phyloP scores from a whole-genome alignment of 257 asterid species.

The Solanum raphanifolium region DNA sequence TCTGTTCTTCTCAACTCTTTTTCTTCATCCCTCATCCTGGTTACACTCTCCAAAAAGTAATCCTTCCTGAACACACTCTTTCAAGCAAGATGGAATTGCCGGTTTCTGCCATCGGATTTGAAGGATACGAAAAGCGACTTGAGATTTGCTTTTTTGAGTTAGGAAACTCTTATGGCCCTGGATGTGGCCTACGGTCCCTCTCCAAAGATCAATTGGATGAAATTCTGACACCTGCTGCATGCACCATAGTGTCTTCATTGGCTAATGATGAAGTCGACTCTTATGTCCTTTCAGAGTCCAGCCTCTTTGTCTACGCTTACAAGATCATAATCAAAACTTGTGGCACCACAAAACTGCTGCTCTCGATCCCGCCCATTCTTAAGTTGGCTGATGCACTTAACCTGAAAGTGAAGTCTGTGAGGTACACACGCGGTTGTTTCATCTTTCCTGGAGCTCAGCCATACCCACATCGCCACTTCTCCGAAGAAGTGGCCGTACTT shows the following conservation, averaged over 20 bases:
- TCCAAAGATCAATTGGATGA: constrained; percentile 55
- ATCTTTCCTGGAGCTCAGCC: constrained; percentile 74
- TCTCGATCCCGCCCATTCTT: constrained; percentile 62
- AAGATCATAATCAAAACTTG: constrained; percentile 74
- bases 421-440: constrained; percentile 75
- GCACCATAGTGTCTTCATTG: constrained; percentile 72
- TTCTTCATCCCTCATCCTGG: constrained; percentile 25
- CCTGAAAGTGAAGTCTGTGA: constrained; percentile 43
- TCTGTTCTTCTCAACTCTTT: not conserved
- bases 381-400: constrained; percentile 32
- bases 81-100: constrained; percentile 41
- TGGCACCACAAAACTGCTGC: constrained; percentile 78
- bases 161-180: constrained; percentile 37
- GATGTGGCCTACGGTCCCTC: constrained; percentile 47
- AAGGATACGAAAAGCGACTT: constrained; percentile 80
- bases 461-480: constrained; percentile 63
- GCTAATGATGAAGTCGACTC: constrained; percentile 61
- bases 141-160: constrained; percentile 53
- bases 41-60: constrained; percentile 3
- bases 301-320: constrained; percentile 70
- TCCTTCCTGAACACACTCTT: not conserved
- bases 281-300: constrained; percentile 77
- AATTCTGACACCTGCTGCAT: constrained; percentile 61
- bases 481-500: constrained; percentile 62
- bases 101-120: constrained; percentile 68